Evolutionary conservation across 2,329 filamentous ascomycete species (phyloP), one percentile per base, ranked within the genome.

Genomic region (Pyrenophora teres): DNA sequence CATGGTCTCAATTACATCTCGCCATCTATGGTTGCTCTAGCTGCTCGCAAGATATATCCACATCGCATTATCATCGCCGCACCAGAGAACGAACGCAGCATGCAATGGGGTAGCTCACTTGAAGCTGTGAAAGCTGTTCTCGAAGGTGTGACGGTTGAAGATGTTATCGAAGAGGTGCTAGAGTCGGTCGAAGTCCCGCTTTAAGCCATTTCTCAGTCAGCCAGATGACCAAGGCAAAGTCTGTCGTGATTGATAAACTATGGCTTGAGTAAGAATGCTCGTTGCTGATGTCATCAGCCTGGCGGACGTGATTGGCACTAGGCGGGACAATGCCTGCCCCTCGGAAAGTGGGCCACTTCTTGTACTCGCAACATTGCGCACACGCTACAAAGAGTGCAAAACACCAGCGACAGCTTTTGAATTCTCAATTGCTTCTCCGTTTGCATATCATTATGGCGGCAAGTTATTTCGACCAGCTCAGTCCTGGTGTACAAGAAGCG

Each of bases 71-170:
- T 83, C 12, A 82, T 97, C 48, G 84, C 88, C 0, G 74, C 76
- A 1, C 82, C 90, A 1, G 82, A 85, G 55, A 84, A 86, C 50
- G 94, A 97, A 76, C 82, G 92, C 40, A 97, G 92, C 70, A 82
- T 96, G 78, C 90, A 96, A 71, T 99, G 95, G 86, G 94, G 94
- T 0, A 97, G 93, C 71, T 86, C 88, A 46, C 61, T 88, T 0
- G 80, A 82, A 25, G 88, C 89, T 3, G 84, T 97, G 1, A 80
- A 83, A 57, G 79, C 81, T 13, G 62, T 92, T 41, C 74, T 97
- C 2, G 83, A 87, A 3, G 78, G 78, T 27, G 73, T 84, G 3
- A 82, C 77, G 1, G 75, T 80, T 2, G 81, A 83, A 43, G 77
- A 78, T 53, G 81, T 84, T 2, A 77, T 87, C 37, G 82, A 86